Base-by-base conservation (phyloP, 208 protist genomes). In the Acanthamoeba triangularis region DNA sequence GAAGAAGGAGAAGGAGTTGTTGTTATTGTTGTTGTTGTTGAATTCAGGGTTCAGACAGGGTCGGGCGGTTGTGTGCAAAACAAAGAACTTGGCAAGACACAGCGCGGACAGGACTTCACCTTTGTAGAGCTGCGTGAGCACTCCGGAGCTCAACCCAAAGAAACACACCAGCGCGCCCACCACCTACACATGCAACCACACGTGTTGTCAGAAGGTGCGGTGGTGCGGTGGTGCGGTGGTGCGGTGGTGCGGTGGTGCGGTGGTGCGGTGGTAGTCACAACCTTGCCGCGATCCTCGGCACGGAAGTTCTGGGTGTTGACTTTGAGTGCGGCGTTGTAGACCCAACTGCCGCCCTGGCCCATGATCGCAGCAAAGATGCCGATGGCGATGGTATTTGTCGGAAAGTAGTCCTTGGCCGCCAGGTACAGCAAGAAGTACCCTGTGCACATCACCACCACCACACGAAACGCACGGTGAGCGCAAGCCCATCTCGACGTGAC, bases 121-220 rank as follows among this genome's bases (percentile, higher is more conserved):
- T 69, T 92, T 92, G 85, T 78, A 92, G 23, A 84, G 76, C 33
- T 92, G 85, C 18, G 59, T 69, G 37, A 92, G 63, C 16, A 92
- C 33, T 14, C 85, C 85, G 10, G 85, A 92, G 25, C 85, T 78
- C 18, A 92, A 35, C 7, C 85, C 85, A 37, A 92, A 92, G 52
- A 92, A 92, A 35, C 63, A 78, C 18, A 92, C 65, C 28, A 92
- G 52, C n/a, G 33, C 85, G 0, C 85, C 85, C 33, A 76, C 85
- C 14, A 92, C 85, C 85, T 92, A 23, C 35, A 18, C 16, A 35
- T 25, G 20, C 47, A 28, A 69, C 4, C 49, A 69, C 7, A 33
- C 25, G 41, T 18, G 18, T 33, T 41, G 11, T 63, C 23, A 82
- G 11, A 7, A 82, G 33, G 18, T 7, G 10, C 5, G 7, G 37